These are phyloP conservation scores for Eremothecium gossypii DNA, from an alignment of 1,139 yeast genomes.

Conservation along the genomic window DNA sequence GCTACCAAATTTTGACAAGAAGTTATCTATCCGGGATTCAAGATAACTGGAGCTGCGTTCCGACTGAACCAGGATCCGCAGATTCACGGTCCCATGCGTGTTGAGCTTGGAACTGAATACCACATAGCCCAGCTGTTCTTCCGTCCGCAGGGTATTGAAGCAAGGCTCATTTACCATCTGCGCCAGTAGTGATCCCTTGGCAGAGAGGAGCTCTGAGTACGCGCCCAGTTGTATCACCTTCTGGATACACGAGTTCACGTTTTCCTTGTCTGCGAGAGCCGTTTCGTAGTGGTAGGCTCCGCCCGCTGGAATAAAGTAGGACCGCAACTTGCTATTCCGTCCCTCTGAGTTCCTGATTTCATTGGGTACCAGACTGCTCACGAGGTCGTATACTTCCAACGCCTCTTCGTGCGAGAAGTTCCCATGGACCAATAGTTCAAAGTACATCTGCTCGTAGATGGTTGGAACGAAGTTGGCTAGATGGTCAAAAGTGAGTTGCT, in stretches of 20 bases:
- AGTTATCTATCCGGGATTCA: constrained; percentile 66
- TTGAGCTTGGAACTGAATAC: constrained; percentile 70
- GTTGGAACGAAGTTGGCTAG: constrained; percentile 40
- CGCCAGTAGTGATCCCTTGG: constrained; percentile 56
- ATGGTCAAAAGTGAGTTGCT: constrained; percentile 41
- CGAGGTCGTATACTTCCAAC: constrained; percentile 36
- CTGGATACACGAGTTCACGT: constrained; percentile 79
- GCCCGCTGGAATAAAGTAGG: constrained; percentile 40
- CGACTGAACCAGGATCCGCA: constrained; percentile 76
- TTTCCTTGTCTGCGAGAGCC: constrained; percentile 51
- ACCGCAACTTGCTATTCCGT: constrained; percentile 41
- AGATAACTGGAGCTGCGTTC: constrained; percentile 69
- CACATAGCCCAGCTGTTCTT: constrained; percentile 85
- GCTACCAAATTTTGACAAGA: constrained; percentile 35
- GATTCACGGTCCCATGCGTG: constrained; percentile 67
- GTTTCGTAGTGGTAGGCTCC: constrained; percentile 43
- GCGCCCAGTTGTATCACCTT: constrained; percentile 63
- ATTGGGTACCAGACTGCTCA: constrained; percentile 27
- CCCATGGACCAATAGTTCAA: constrained; percentile 73
- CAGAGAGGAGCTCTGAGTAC: constrained; percentile 31
- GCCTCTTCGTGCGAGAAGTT: constrained; percentile 58
- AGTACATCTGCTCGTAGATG: constrained; percentile 38
- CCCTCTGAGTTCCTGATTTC: constrained; percentile 20
- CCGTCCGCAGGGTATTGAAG: constrained; percentile 80
- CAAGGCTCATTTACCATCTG: constrained; percentile 79